Evolutionary conservation across 768 basidiomycete species (phyloP).

Genomic region (Thelephora ganbajun): DNA sequence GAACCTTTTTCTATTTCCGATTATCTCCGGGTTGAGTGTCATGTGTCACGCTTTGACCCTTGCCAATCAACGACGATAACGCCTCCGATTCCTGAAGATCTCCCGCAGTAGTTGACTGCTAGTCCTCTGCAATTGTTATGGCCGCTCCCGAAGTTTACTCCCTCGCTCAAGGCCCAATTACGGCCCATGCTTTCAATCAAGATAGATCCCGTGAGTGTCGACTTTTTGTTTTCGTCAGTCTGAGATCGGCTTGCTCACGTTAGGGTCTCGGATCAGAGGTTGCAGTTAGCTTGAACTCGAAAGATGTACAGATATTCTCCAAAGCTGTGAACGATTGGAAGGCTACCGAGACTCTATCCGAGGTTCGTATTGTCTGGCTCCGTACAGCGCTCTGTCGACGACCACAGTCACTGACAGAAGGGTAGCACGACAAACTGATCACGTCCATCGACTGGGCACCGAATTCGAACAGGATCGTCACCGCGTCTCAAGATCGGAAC

Average conservation of each 20-base stretch:
- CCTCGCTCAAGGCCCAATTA: constrained; percentile 74
- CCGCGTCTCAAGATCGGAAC: constrained; percentile 97
- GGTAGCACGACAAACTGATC: constrained; percentile 91
- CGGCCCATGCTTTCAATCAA: constrained; percentile 82
- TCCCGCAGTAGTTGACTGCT: constrained; percentile 70
- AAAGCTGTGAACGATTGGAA: constrained; percentile 57
- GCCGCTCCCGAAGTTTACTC: constrained; percentile 66
- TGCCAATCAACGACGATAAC: too few relatives aligned
- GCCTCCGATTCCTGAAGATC: too few relatives aligned
- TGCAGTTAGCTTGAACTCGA: constrained; percentile 81
- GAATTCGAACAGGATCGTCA: constrained; percentile 91
- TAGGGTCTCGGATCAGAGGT: constrained; percentile 35
- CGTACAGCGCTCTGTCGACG: neutral
- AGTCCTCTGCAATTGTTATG: constrained; percentile 54
- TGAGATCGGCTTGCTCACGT: neutral
- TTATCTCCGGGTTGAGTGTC: too few relatives aligned
- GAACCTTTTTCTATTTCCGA: too few relatives aligned
- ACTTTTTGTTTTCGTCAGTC: constrained; percentile 4
- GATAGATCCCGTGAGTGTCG: constrained; percentile 65
- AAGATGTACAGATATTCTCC: constrained; percentile 73
- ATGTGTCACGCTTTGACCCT: too few relatives aligned
- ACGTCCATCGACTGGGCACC: constrained; percentile 99
- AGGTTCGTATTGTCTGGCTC: constrained; percentile 36
- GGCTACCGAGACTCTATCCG: constrained; percentile 62
- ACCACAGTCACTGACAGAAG: neutral